Percentiles rank a stretch among this genome's conserved stretches.
Conservation (phyloP, 306 rosid species). For the Trifolium pratense region DNA sequence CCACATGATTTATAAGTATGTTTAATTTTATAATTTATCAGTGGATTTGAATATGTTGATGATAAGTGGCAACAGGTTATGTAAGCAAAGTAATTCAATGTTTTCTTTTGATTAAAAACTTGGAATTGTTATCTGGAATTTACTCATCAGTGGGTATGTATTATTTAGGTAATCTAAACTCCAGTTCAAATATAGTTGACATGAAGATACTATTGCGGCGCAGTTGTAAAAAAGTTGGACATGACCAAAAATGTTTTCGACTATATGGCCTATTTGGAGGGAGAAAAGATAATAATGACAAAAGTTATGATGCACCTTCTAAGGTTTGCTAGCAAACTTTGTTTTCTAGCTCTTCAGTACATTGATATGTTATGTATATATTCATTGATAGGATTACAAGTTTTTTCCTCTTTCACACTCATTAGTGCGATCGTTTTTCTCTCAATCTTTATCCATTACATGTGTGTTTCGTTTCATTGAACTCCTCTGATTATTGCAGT, state of each 20-base stretch:
- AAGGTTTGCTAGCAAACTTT: conserved; percentile 55
- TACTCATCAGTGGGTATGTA: neutral
- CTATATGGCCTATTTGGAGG: conserved; percentile 70
- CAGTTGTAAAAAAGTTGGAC: conserved; percentile 45
- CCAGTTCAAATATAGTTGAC: conserved; percentile 52
- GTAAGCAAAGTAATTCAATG: neutral
- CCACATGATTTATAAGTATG: neutral
- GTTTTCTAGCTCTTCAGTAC: too few relatives aligned
- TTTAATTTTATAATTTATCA: neutral
- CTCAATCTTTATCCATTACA: neutral
- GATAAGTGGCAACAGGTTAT: conserved; percentile 21
- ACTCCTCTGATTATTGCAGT: conserved; percentile 50
- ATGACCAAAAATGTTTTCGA: conserved; percentile 46
- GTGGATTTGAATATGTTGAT: too few relatives aligned
- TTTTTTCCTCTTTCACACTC: too few relatives aligned
- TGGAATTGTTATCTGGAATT: neutral
- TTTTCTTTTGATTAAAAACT: conserved; percentile 1
- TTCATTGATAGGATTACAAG: too few relatives aligned
- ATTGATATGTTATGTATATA: too few relatives aligned
- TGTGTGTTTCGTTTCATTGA: conserved; percentile 1
- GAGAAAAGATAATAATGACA: conserved; percentile 65
- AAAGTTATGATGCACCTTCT: conserved; percentile 64
- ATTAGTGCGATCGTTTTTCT: neutral
- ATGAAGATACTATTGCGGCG: conserved; percentile 42
- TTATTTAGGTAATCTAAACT: conserved; percentile 54